Percentiles rank a stretch among this genome's conserved stretches.
phyloP scores from a whole-genome alignment of 768 basidiomycete species.

The Trametes villosa region DNA sequence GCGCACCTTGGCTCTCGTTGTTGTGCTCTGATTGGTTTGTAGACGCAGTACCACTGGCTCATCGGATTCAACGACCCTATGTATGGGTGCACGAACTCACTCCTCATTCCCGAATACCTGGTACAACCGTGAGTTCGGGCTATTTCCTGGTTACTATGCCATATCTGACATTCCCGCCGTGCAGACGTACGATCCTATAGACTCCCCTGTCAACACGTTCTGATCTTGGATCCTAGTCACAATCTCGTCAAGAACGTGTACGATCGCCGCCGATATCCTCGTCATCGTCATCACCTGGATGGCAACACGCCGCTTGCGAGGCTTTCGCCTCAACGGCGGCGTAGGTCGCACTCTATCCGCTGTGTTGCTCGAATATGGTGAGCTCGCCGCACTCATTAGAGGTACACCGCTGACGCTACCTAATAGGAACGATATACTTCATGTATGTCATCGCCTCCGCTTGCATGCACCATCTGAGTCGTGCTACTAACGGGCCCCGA shows the following conservation, averaged over 20 bases:
- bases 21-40: background rate
- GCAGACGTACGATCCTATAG: background rate
- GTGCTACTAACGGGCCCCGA: background rate
- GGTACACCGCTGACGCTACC: background rate
- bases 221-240: background rate
- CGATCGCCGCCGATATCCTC: background rate
- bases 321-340: background rate
- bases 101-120: background rate
- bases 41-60: background rate
- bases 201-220: background rate
- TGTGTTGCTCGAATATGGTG: background rate
- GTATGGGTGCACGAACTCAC: background rate
- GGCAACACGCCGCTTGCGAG: background rate
- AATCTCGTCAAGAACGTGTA: background rate
- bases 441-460: background rate
- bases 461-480: background rate
- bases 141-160: background rate
- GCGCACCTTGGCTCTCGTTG: background rate
- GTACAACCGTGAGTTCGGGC: background rate
- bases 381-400: background rate
- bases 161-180: background rate
- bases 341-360: background rate
- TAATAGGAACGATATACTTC: background rate
- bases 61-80: background rate
- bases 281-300: background rate